These are phyloP conservation scores for Umbelopsis vinacea DNA, from an alignment of 192 early-diverging fungal species.

Conservation along the genomic window DNA sequence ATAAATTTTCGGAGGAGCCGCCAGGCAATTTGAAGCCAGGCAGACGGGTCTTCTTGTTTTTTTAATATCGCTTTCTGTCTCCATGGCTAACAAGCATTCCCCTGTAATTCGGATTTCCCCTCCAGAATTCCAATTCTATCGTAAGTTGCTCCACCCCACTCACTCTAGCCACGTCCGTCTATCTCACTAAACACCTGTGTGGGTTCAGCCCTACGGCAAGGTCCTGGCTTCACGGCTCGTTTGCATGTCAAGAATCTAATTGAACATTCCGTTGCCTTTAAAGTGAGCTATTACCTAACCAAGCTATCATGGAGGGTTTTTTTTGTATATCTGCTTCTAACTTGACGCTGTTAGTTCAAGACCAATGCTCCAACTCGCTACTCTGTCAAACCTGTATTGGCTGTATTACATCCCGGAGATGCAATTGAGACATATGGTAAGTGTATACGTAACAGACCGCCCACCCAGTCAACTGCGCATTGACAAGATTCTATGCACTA, in stretches of 20 bases:
- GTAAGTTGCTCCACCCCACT: background rate
- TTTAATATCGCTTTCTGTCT: background rate
- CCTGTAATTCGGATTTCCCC: slow-evolving; percentile 30
- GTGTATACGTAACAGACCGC: background rate
- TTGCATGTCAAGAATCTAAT: slow-evolving; percentile 44
- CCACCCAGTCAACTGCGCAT: background rate
- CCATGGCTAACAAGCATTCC: slow-evolving; percentile 12
- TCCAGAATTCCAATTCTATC: slow-evolving; percentile 31
- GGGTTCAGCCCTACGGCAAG: slow-evolving; percentile 44
- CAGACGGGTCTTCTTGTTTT: too few relatives aligned
- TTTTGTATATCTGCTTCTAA: background rate
- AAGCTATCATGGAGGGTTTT: background rate
- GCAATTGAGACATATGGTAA: slow-evolving; percentile 51
- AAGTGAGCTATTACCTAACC: background rate
- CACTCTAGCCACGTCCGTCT: background rate
- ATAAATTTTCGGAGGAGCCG: slow-evolving; percentile 15
- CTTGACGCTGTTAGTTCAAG: slow-evolving; percentile 37
- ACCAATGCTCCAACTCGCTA: slow-evolving; percentile 50
- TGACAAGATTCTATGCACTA: slow-evolving; percentile 5
- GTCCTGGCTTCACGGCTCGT: slow-evolving; percentile 42
- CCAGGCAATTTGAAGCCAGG: background rate
- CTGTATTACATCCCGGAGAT: slow-evolving; percentile 42
- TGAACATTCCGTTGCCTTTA: slow-evolving; percentile 42
- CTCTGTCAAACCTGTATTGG: slow-evolving; percentile 50
- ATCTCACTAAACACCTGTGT: too few relatives aligned